Percentiles rank a stretch among this genome's conserved stretches.
These are phyloP conservation scores for Pleurotus tuoliensis DNA, from an alignment of 768 basidiomycete genomes.

Conservation along the genomic window DNA sequence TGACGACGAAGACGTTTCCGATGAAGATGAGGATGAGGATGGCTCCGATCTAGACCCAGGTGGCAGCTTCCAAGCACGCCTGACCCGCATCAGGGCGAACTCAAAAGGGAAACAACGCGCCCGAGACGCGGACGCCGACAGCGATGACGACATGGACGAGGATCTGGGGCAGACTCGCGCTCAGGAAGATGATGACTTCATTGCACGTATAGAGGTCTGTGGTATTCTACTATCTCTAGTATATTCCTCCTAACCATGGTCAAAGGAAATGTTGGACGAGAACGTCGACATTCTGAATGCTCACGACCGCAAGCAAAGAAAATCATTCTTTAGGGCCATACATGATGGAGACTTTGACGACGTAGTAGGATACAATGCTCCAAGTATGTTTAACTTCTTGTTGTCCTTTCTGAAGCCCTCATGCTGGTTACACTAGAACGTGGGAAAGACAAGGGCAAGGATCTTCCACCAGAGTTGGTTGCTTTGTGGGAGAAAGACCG, in stretches of 20 bases:
- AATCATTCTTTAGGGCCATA: constrained; percentile 58
- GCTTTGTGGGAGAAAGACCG: constrained; percentile 82
- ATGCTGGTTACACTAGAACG: constrained; percentile 24
- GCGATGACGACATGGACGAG: constrained; percentile 26
- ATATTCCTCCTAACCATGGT: not conserved
- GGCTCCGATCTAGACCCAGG: constrained; percentile 32
- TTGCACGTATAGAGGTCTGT: constrained; percentile 49
- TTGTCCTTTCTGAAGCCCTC: not conserved
- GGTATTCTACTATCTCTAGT: constrained; percentile 10
- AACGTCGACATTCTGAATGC: constrained; percentile 45
- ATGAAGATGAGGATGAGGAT: constrained; percentile 30
- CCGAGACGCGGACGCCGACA: constrained; percentile 26
- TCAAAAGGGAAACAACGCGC: constrained; percentile 20
- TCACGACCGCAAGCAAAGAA: constrained; percentile 43
- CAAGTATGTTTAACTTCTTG: constrained; percentile 39
- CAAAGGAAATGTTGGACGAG: constrained; percentile 58
- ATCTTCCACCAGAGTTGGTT: constrained; percentile 53
- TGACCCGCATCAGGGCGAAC: constrained; percentile 34
- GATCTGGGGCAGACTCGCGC: constrained; percentile 30
- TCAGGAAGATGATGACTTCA: constrained; percentile 56
- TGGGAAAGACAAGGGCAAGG: constrained; percentile 47
- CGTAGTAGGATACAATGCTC: constrained; percentile 30
- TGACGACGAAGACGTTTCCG: constrained; percentile 31
- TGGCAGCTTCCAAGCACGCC: constrained; percentile 41
- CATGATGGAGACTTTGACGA: constrained; percentile 51